phyloP scores from a whole-genome alignment of 2,329 filamentous ascomycete species.

The Alternaria infectoria region DNA sequence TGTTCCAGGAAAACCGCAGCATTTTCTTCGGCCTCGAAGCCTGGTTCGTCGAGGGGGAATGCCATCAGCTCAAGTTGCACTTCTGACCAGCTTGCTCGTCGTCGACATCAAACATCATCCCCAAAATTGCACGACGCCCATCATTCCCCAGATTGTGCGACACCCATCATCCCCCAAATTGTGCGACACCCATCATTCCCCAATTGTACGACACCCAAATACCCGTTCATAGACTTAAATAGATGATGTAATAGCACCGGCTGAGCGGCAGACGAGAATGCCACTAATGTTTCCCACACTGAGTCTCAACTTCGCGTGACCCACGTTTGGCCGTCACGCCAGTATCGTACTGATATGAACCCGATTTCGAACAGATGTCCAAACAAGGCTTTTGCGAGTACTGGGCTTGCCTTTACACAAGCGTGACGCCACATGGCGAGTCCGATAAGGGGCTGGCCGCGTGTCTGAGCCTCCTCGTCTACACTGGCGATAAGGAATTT shows the following conservation, averaged over 20 bases:
- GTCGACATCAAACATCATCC: neutral
- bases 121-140: neutral
- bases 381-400: neutral
- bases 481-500: neutral
- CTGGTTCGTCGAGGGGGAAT: neutral
- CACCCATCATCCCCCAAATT: no score
- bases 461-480: neutral
- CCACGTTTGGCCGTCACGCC: neutral
- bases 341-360: neutral
- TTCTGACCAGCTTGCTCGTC: neutral
- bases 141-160: no score
- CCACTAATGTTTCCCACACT: neutral
- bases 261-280: neutral
- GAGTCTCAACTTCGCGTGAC: neutral
- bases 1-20: neutral
- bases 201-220: neutral
- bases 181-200: no score
- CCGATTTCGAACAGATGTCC: neutral
- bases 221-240: neutral
- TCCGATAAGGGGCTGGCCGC: neutral
- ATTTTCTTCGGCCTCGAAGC: neutral
- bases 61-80: neutral
- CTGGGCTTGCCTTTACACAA: neutral
- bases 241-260: neutral
- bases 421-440: neutral